These are phyloP conservation scores for Cryphonectria naterciae DNA, from an alignment of 2,329 filamentous ascomycete species.

Conservation along the genomic window DNA sequence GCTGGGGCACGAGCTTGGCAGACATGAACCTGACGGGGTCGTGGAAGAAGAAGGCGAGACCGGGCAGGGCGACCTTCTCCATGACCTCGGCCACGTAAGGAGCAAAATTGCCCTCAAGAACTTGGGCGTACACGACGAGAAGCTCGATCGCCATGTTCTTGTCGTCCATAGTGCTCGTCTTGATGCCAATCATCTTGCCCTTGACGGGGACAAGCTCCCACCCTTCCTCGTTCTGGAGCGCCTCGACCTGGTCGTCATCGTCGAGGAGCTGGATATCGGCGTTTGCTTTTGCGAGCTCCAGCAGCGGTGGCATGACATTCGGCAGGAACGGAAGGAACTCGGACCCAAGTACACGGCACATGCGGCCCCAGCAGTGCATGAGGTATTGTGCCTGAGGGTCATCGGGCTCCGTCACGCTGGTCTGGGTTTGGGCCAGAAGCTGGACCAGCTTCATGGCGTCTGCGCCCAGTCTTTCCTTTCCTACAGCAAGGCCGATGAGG, in stretches of 20 bases:
- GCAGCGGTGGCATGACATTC: constrained; percentile 90
- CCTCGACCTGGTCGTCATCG: constrained; percentile 90
- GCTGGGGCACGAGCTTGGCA: constrained; percentile 89
- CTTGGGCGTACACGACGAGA: constrained; percentile 94
- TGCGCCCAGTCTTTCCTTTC: constrained; percentile 85
- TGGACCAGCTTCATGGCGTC: constrained; percentile 89
- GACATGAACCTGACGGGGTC: constrained; percentile 95
- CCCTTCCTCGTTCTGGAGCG: constrained; percentile 91
- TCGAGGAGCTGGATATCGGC: constrained; percentile 96
- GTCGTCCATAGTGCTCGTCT: constrained; percentile 94
- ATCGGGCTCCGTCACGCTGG: constrained; percentile 83
- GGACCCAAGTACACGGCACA: constrained; percentile 89
- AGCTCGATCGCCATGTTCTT: constrained; percentile 99
- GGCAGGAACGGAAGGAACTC: constrained; percentile 93
- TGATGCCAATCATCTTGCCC: constrained; percentile 97
- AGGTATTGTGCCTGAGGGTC: constrained; percentile 97
- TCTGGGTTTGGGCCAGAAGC: constrained; percentile 84
- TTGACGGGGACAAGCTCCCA: constrained; percentile 98
- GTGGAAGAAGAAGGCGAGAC: constrained; percentile 98
- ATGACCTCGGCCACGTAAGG: constrained; percentile 91
- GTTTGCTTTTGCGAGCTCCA: constrained; percentile 90
- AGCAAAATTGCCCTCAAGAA: constrained; percentile 89
- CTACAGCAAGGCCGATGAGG: constrained; percentile 91
- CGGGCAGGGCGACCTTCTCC: constrained; percentile 93
- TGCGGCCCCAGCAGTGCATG: constrained; percentile 98